Conservation (phyloP, 441 rosid species). For the Populus trichocarpa region DNA sequence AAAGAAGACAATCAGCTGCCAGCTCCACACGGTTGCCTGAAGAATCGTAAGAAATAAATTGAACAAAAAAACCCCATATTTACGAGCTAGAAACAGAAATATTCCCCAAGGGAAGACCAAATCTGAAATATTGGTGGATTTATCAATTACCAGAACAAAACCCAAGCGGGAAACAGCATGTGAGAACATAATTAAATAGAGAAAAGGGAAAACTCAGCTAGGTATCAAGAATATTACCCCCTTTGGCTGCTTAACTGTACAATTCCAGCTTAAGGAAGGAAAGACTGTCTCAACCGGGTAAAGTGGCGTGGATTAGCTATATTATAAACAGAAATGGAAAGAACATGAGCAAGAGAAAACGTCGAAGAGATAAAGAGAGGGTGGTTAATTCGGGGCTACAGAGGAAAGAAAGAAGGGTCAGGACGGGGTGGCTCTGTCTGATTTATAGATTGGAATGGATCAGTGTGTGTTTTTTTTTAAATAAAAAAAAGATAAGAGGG, state of each 20-base stretch:
- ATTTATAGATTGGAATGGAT: not conserved
- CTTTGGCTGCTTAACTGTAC: conserved; percentile 4
- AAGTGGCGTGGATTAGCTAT: not conserved
- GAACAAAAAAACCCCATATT: not conserved
- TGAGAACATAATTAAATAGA: not conserved
- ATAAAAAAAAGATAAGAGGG: not conserved
- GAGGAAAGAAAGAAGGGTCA: not conserved
- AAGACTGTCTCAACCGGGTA: not conserved
- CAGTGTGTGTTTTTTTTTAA: not conserved
- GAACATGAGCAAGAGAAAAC: not conserved
- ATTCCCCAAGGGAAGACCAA: not conserved
- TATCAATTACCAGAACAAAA: not conserved
- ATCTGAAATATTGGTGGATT: not conserved
- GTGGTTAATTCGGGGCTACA: not conserved
- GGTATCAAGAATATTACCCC: not conserved
- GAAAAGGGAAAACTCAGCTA: not conserved
- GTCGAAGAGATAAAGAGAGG: not conserved
- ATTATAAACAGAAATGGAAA: not conserved
- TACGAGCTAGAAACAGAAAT: not conserved
- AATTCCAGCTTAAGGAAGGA: not conserved
- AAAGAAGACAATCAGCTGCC: not conserved
- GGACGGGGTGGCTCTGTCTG: not conserved
- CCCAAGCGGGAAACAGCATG: not conserved
- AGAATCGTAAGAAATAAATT: too few species aligned
- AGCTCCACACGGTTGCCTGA: not conserved